A percentile compares a stretch with the other conserved stretches of the same genome.
These are phyloP conservation scores for Stagonosporopsis rhizophila DNA, from an alignment of 2,329 filamentous ascomycete genomes.

Conservation along the genomic window DNA sequence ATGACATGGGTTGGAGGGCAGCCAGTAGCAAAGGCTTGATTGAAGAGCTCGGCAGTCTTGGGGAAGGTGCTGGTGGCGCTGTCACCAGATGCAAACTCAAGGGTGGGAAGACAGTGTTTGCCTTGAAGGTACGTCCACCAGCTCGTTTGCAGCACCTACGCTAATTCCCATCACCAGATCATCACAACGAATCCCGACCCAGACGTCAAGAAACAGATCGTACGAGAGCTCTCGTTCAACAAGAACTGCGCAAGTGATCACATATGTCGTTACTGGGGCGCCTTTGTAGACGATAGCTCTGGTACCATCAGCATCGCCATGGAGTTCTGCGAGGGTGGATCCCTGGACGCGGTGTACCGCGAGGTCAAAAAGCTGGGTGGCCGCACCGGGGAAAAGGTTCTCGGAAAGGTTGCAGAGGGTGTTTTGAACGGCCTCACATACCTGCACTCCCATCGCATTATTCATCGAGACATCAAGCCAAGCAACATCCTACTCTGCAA, in stretches of 20 bases:
- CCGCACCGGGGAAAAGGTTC: conserved; percentile 93
- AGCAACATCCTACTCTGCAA: conserved; percentile 95
- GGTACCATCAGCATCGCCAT: conserved; percentile 98
- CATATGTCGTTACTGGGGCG: conserved; percentile 97
- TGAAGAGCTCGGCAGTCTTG: conserved; percentile 84
- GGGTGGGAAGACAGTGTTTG: conserved; percentile 92
- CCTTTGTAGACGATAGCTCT: conserved; percentile 94
- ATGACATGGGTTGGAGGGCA: conserved; percentile 94
- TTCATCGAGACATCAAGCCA: conserved; percentile 98
- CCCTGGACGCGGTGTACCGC: conserved; percentile 93
- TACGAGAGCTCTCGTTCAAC: conserved; percentile 96
- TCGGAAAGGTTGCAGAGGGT: conserved; percentile 95
- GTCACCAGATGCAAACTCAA: conserved; percentile 91
- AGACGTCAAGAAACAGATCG: conserved; percentile 97
- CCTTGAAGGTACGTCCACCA: conserved; percentile 75
- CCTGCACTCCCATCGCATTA: conserved; percentile 93
- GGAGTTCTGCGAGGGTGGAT: conserved; percentile 98
- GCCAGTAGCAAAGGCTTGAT: conserved; percentile 90
- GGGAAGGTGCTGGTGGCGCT: conserved; percentile 93
- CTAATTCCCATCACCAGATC: conserved; percentile 60
- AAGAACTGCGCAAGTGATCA: conserved; percentile 95
- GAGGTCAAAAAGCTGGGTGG: conserved; percentile 96
- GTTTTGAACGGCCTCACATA: conserved; percentile 94
- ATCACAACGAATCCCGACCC: conserved; percentile 98
- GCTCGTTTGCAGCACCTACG: neutral